These are phyloP conservation scores for Cicer yamashitae DNA, from an alignment of 306 rosid species.

Conservation along the genomic window DNA sequence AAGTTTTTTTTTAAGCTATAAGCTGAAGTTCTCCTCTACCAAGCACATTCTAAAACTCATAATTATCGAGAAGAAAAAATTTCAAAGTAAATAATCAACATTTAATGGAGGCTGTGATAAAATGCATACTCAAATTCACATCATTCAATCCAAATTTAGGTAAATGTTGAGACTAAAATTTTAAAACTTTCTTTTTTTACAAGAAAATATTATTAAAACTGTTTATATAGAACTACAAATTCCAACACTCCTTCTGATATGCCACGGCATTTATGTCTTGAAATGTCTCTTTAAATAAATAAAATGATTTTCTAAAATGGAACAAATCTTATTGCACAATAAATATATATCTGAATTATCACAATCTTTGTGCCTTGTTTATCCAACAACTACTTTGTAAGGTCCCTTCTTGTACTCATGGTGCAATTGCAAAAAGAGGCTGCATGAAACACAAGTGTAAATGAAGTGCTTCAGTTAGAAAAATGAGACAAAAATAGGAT, in stretches of 20 bases:
- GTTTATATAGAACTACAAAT: constrained; percentile 19
- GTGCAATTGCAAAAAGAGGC: constrained; percentile 77
- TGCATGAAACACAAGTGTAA: constrained; percentile 46
- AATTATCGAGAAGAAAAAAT: too few relatives aligned
- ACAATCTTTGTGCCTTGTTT: constrained; percentile 7
- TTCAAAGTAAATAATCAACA: background rate
- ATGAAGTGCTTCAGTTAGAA: constrained; percentile 34
- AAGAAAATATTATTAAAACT: constrained; percentile 14
- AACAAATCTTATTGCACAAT: constrained; percentile 42
- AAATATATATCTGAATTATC: constrained; percentile 27
- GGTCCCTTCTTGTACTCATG: constrained; percentile 52
- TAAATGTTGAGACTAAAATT: background rate
- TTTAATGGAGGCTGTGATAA: background rate
- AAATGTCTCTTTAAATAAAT: constrained; percentile 25
- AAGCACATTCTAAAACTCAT: too few relatives aligned
- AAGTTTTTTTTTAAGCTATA: too few relatives aligned
- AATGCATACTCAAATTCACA: too few relatives aligned
- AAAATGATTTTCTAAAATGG: constrained; percentile 17
- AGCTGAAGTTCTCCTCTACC: too few relatives aligned
- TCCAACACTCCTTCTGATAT: constrained; percentile 34
- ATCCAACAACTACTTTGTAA: constrained; percentile 36
- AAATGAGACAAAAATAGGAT: background rate
- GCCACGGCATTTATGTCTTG: constrained; percentile 31
- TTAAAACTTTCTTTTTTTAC: background rate
- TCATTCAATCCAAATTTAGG: too few relatives aligned